Percentiles rank a stretch among this genome's conserved stretches.
Conservation (phyloP, 306 rosid species). For the Fragaria ananassa region DNA sequence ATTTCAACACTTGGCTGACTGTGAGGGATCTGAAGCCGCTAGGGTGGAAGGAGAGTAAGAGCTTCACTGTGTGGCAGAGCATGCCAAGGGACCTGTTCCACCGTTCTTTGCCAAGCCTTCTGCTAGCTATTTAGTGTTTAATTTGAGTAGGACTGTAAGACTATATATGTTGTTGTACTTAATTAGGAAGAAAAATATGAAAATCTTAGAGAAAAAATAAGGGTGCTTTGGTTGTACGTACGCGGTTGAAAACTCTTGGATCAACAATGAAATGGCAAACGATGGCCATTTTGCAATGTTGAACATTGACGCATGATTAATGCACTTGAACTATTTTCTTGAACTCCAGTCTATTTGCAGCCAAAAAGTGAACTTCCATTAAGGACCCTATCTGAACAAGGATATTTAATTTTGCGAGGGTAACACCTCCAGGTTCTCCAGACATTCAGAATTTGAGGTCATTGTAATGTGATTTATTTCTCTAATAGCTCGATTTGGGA, state of each 20-base stretch:
- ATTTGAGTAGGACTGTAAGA: not conserved
- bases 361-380: not conserved
- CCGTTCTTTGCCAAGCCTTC: conserved; percentile 65
- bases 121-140: conserved; percentile 56
- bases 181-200: not conserved
- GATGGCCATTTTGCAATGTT: not conserved
- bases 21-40: conserved; percentile 65
- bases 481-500: not conserved
- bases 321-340: not conserved
- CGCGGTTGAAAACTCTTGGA: not conserved
- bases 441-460: not conserved
- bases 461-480: not conserved
- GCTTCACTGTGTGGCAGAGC: conserved; percentile 73
- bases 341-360: not conserved
- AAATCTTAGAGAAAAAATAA: not conserved
- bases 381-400: not conserved
- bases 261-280: not conserved
- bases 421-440: not conserved
- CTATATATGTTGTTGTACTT: not conserved
- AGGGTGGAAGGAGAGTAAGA: conserved; percentile 37
- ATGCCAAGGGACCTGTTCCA: conserved; percentile 71
- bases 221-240: not conserved
- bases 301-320: not conserved
- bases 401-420: not conserved
- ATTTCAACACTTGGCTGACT: conserved; percentile 88